These are phyloP conservation scores for Linaria vulgaris DNA, from an alignment of 257 asterid species.

Conservation along the genomic window DNA sequence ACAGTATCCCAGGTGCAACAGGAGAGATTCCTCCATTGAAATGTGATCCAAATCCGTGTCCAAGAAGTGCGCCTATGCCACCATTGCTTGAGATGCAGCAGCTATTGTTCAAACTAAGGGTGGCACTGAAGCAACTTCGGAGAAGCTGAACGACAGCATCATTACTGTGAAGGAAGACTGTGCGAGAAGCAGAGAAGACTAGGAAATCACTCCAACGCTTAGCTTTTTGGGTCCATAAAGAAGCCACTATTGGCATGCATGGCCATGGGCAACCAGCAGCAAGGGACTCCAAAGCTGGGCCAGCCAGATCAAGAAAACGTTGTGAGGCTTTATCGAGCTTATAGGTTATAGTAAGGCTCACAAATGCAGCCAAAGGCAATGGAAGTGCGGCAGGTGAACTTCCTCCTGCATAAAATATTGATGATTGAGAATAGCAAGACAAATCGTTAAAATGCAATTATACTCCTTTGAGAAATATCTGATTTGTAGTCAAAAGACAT, in stretches of 20 bases:
- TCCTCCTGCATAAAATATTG: conserved; percentile 50
- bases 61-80: conserved; percentile 87
- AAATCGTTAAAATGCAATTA: too few relatives aligned
- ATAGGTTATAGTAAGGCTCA: conserved; percentile 94
- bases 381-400: conserved; percentile 91
- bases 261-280: conserved; percentile 99
- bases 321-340: conserved; percentile 94
- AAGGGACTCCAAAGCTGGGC: conserved; percentile 93
- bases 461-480: too few relatives aligned
- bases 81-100: conserved; percentile 68
- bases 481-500: not conserved
- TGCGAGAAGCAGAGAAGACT: conserved; percentile 89
- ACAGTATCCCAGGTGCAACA: conserved; percentile 90
- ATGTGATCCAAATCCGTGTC: conserved; percentile 97
- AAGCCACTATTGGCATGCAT: conserved; percentile 96
- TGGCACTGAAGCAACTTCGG: conserved; percentile 67
- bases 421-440: conserved; percentile 11
- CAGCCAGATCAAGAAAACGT: conserved; percentile 89
- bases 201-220: conserved; percentile 93
- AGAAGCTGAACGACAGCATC: conserved; percentile 91
- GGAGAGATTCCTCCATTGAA: conserved; percentile 86
- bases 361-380: conserved; percentile 94
- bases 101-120: conserved; percentile 58
- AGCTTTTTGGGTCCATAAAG: conserved; percentile 95
- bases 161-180: conserved; percentile 90